Evolutionary conservation across 2,329 filamentous ascomycete species (phyloP).

Genomic region (Cladosporium sp.): DNA sequence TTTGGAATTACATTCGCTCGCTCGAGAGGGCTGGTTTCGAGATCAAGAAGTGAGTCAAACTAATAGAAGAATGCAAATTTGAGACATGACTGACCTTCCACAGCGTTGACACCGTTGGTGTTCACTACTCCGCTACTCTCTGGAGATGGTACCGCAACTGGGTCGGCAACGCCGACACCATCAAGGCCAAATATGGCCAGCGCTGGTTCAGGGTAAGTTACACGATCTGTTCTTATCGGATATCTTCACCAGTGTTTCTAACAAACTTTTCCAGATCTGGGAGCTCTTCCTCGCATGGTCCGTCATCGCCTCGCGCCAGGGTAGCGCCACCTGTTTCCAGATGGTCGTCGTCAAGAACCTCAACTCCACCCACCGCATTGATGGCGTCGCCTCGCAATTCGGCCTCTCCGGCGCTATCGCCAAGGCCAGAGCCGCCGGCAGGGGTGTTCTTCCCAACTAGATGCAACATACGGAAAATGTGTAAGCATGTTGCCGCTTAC

Average conservation of each 20-base stretch:
- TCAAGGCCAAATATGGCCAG: slow-evolving; percentile 90
- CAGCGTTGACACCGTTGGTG: slow-evolving; percentile 81
- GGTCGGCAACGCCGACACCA: slow-evolving; percentile 89
- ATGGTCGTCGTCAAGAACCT: slow-evolving; percentile 86
- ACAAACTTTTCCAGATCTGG: slow-evolving; percentile 58
- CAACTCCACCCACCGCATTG: slow-evolving; percentile 77
- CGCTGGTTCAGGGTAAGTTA: slow-evolving; percentile 71
- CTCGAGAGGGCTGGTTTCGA: slow-evolving; percentile 87
- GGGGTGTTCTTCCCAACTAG: slow-evolving; percentile 16
- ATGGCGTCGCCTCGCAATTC: slow-evolving; percentile 67
- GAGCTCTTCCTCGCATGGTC: slow-evolving; percentile 86
- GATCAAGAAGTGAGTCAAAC: slow-evolving; percentile 63
- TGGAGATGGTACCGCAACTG: slow-evolving; percentile 99
- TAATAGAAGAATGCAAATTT: neutral
- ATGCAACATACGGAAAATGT: neutral
- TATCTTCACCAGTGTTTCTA: neutral
- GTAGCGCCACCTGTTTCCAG: slow-evolving; percentile 81
- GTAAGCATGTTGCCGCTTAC: too few species aligned
- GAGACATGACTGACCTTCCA: neutral
- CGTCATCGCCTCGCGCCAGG: slow-evolving; percentile 79
- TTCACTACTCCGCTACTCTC: slow-evolving; percentile 93
- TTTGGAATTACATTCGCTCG: slow-evolving; percentile 80
- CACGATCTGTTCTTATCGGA: too few species aligned
- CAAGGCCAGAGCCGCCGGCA: slow-evolving; percentile 39
- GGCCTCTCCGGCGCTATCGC: slow-evolving; percentile 63